phyloP scores from a whole-genome alignment of 2,329 filamentous ascomycete species.

The Neofusicoccum sp. region DNA sequence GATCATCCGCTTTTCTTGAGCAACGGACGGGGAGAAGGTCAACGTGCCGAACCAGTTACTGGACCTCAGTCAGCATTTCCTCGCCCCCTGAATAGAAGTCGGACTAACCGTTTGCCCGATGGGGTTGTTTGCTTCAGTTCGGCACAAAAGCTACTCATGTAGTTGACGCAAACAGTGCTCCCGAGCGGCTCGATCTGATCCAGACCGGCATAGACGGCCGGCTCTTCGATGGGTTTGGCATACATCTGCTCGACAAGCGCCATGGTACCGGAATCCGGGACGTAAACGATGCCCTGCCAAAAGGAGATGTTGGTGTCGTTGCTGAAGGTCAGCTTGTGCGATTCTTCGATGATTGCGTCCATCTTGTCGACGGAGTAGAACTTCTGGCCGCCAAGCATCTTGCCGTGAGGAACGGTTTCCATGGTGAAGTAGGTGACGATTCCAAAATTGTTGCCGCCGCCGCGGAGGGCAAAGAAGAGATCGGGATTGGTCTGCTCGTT shows the following conservation, averaged over 20 bases:
- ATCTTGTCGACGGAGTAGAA: conserved; percentile 26
- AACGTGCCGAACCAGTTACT: conserved; percentile 6
- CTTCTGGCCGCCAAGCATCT: conserved; percentile 39
- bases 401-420: not conserved
- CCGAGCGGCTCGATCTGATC: conserved; percentile 25
- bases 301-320: conserved; percentile 22
- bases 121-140: conserved; percentile 20
- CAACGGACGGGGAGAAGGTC: not conserved
- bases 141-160: conserved; percentile 27
- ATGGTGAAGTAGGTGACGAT: conserved; percentile 37
- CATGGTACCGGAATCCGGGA: conserved; percentile 21
- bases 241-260: conserved; percentile 26
- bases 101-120: conserved; percentile 10
- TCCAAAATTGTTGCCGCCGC: conserved; percentile 39
- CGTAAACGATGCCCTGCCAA: conserved; percentile 2
- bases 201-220: conserved; percentile 25
- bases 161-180: conserved; percentile 24
- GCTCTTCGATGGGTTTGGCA: conserved; percentile 25
- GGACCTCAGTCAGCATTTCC: conserved; percentile 22
- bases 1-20: not conserved
- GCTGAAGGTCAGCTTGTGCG: conserved; percentile 22
- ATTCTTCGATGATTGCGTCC: conserved; percentile 23
- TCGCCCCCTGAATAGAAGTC: conserved; percentile 34
- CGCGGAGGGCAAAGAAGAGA: conserved; percentile 39
- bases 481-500: conserved; percentile 21